These are phyloP conservation scores for Artemisia argyi DNA, from an alignment of 129 eudicot species.

Conservation along the genomic window DNA sequence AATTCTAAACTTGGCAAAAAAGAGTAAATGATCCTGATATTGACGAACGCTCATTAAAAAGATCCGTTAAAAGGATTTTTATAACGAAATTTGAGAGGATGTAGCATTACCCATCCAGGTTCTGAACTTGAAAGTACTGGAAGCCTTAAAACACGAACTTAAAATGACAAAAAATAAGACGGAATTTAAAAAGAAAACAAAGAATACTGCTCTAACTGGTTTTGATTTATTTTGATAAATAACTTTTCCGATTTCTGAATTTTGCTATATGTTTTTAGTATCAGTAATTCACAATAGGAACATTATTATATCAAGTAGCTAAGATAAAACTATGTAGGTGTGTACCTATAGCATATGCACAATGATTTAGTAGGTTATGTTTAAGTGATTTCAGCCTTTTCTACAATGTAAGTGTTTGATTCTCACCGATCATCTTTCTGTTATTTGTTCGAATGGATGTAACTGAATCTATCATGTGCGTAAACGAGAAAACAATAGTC, in stretches of 20 bases:
- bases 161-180: neutral
- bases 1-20: neutral
- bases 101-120: neutral
- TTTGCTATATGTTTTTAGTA: neutral
- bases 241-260: no score
- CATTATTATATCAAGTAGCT: neutral
- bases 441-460: neutral
- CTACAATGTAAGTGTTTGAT: no score
- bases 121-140: neutral
- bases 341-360: no score
- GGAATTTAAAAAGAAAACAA: neutral
- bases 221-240: no score
- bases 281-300: neutral
- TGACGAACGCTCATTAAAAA: neutral
- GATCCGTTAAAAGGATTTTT: neutral
- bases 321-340: neutral
- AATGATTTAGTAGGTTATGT: no score
- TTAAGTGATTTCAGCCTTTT: no score
- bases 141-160: neutral
- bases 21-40: neutral
- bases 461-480: neutral
- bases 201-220: no score
- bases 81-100: neutral
- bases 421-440: neutral
- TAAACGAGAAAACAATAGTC: constrained; percentile 3